phyloP scores from a whole-genome alignment of 192 early-diverging fungal species.

The Backusella sp. region DNA sequence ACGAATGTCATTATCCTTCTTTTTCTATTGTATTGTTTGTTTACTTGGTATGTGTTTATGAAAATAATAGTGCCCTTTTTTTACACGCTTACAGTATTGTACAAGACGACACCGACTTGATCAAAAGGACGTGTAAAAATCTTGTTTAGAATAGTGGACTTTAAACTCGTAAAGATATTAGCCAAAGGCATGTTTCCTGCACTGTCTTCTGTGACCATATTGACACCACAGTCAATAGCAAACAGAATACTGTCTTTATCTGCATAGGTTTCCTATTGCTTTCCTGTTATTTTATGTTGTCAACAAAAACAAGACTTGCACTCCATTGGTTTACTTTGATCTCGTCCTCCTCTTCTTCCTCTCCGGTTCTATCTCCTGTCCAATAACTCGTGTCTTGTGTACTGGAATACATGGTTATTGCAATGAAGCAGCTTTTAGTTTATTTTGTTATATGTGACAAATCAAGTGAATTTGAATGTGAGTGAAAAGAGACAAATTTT shows the following conservation, averaged over 20 bases:
- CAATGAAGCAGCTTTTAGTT: too few relatives aligned
- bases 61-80: neutral
- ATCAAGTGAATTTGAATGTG: neutral
- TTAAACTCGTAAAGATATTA: constrained; percentile 38
- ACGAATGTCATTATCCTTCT: neutral
- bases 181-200: constrained; percentile 41
- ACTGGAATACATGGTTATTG: neutral
- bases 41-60: neutral
- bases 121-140: constrained; percentile 42
- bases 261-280: neutral
- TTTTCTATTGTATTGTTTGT: constrained; percentile 44
- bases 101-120: constrained; percentile 44
- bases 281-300: neutral
- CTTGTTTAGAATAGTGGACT: constrained; percentile 41
- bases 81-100: constrained; percentile 45
- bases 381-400: neutral
- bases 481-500: neutral
- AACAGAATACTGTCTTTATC: constrained; percentile 52
- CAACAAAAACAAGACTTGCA: neutral
- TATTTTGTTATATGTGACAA: neutral
- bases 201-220: constrained; percentile 38
- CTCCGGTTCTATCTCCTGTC: neutral
- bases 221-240: constrained; percentile 47
- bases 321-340: neutral
- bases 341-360: neutral